A percentile compares a stretch with the other conserved stretches of the same genome.
phyloP scores from a whole-genome alignment of 495 filamentous ascomycete genomes.

The Penicillium waksmanii region DNA sequence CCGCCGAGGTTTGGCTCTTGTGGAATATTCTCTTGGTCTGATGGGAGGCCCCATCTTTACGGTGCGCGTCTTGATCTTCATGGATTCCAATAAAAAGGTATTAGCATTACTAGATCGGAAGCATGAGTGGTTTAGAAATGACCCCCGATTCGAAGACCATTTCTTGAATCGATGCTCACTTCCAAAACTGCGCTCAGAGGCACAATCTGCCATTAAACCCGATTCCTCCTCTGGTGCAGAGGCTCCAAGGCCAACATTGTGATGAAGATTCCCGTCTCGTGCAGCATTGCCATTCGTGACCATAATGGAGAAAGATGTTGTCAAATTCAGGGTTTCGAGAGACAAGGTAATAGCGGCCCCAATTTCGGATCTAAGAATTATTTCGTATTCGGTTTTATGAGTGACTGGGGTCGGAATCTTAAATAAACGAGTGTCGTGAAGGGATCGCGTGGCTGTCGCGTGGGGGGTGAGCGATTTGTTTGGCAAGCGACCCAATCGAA shows the following conservation, averaged over 20 bases:
- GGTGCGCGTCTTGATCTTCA: conserved; percentile 3
- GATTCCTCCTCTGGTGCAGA: background rate
- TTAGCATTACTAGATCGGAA: conserved; percentile 4
- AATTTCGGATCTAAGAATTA: background rate
- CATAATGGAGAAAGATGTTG: background rate
- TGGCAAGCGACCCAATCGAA: conserved; percentile 3
- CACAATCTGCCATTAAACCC: conserved; percentile 1
- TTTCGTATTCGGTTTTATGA: conserved; percentile 3
- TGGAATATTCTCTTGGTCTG: conserved; percentile 8
- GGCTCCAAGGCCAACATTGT: background rate
- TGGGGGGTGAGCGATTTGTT: conserved; percentile 3
- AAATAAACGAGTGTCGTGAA: conserved; percentile 4
- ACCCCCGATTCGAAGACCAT: conserved; percentile 5
- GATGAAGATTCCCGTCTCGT: background rate
- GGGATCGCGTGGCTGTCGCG: conserved; percentile 3
- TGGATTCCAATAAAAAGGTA: background rate
- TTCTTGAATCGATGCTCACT: conserved; percentile 5
- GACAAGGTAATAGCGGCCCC: background rate
- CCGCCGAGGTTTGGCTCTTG: background rate
- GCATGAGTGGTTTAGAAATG: background rate
- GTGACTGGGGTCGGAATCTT: conserved; percentile 2
- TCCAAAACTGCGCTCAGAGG: conserved; percentile 3
- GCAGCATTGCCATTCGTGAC: conserved; percentile 1
- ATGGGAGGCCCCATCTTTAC: conserved; percentile 7
- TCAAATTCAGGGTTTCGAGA: background rate